Evolutionary conservation across 768 basidiomycete species (phyloP).

Genomic region (Peribolospora kevripleyi): DNA sequence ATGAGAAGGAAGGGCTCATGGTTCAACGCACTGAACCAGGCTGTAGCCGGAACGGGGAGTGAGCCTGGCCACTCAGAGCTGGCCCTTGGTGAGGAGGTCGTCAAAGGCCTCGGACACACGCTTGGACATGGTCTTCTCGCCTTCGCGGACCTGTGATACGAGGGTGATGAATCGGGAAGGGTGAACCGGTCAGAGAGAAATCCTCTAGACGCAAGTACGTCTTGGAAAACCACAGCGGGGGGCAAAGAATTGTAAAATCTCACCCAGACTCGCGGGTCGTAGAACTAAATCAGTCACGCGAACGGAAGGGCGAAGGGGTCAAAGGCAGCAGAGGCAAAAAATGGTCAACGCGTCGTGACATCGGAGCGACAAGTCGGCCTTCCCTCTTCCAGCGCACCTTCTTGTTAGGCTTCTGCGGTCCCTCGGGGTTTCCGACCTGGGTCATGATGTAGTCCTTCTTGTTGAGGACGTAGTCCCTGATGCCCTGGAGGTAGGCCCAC

Average conservation of each 20-base stretch:
- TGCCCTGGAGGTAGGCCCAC: slow-evolving; percentile 66
- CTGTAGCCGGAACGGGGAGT: too few relatives aligned
- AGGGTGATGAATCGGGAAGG: too few relatives aligned
- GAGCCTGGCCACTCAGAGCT: slow-evolving; percentile 2
- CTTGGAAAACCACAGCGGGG: too few relatives aligned
- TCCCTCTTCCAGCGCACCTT: slow-evolving; percentile 31
- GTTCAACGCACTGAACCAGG: too few relatives aligned
- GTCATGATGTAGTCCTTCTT: slow-evolving; percentile 69
- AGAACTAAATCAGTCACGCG: slow-evolving; percentile 28
- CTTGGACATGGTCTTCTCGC: slow-evolving; percentile 66
- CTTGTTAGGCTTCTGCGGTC: slow-evolving; percentile 96
- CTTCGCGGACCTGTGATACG: slow-evolving; percentile 40
- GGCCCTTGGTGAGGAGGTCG: slow-evolving; percentile 48
- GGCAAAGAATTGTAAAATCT: too few relatives aligned
- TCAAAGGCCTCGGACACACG: slow-evolving; percentile 84
- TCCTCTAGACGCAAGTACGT: too few relatives aligned
- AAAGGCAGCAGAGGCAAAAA: not conserved
- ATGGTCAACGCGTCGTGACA: slow-evolving; percentile 3
- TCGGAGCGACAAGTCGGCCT: not conserved
- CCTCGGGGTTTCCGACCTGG: slow-evolving; percentile 95
- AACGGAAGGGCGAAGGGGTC: not conserved
- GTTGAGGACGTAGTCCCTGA: slow-evolving; percentile 54
- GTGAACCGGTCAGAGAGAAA: too few relatives aligned
- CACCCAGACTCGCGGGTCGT: slow-evolving; percentile 89
- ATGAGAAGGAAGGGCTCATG: too few relatives aligned